phyloP scores from a whole-genome alignment of 2,329 filamentous ascomycete species.

The Escovopsis sp. region DNA sequence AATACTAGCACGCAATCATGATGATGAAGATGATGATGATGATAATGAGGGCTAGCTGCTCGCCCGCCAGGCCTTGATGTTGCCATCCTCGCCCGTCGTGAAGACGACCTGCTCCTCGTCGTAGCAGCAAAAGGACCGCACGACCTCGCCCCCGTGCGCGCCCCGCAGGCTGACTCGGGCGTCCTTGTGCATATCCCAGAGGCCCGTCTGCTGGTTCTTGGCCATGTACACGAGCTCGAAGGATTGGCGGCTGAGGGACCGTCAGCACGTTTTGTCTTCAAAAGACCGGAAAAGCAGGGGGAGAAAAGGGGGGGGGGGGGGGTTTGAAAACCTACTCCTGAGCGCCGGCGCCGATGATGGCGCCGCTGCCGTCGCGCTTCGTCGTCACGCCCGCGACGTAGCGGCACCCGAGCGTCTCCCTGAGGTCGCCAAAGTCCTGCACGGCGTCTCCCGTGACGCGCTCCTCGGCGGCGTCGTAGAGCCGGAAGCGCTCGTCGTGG shows the following conservation, averaged over 20 bases:
- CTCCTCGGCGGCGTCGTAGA: constrained; percentile 55
- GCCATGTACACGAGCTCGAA: constrained; percentile 48
- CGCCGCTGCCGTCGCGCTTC: constrained; percentile 42
- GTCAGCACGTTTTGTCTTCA: not conserved
- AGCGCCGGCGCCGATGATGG: constrained; percentile 48
- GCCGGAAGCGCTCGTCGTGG: constrained; percentile 62
- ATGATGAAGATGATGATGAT: not conserved
- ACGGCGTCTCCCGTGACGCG: constrained; percentile 42
- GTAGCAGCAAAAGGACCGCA: constrained; percentile 49
- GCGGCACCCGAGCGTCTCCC: constrained; percentile 50
- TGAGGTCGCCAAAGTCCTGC: constrained; percentile 52
- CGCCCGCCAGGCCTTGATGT: constrained; percentile 40
- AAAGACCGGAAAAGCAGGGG: no score
- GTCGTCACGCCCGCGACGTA: constrained; percentile 56
- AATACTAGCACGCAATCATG: not conserved
- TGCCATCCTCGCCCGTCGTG: constrained; percentile 44
- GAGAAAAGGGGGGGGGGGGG: not conserved
- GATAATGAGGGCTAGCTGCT: constrained; percentile 2
- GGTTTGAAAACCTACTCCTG: constrained; percentile 42
- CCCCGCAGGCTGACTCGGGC: constrained; percentile 45
- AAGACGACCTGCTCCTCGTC: constrained; percentile 45
- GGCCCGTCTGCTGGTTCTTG: constrained; percentile 22
- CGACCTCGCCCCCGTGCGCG: constrained; percentile 49
- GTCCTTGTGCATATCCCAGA: constrained; percentile 41
- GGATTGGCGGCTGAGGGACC: constrained; percentile 26